These are phyloP conservation scores for Astrothelium macrocarpum DNA, from an alignment of 495 filamentous ascomycete species.

Conservation along the genomic window DNA sequence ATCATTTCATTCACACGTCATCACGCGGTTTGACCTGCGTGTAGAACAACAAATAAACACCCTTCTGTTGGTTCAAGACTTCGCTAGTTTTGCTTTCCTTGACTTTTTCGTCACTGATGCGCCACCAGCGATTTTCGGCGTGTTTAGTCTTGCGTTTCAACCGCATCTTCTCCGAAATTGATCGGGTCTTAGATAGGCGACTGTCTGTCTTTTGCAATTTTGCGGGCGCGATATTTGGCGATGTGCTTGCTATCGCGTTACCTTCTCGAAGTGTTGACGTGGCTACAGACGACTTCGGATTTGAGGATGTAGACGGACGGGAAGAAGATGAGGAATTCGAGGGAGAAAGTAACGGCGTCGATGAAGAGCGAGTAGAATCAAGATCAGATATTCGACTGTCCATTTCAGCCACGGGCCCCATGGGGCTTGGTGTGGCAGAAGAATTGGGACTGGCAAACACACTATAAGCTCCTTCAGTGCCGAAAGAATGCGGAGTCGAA, in stretches of 20 bases:
- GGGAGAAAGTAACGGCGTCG: constrained; percentile 35
- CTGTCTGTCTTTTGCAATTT: neutral
- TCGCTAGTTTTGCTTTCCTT: constrained; percentile 88
- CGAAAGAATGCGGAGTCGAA: constrained; percentile 70
- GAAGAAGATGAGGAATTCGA: constrained; percentile 27
- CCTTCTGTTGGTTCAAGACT: constrained; percentile 84
- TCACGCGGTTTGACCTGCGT: constrained; percentile 46
- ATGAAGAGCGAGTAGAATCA: constrained; percentile 24
- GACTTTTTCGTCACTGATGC: constrained; percentile 94
- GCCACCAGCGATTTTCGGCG: constrained; percentile 65
- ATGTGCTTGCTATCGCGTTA: neutral
- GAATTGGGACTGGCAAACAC: constrained; percentile 41
- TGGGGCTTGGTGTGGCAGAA: constrained; percentile 32
- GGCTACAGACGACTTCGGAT: constrained; percentile 16
- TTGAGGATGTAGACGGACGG: neutral
- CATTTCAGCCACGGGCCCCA: constrained; percentile 19
- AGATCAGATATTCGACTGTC: constrained; percentile 1
- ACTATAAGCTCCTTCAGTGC: constrained; percentile 59
- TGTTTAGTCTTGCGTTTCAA: constrained; percentile 23
- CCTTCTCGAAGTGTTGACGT: constrained; percentile 34
- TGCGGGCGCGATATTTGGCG: neutral
- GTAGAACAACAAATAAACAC: constrained; percentile 95
- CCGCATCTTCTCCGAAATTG: constrained; percentile 3
- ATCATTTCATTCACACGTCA: neutral
- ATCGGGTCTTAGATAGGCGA: neutral